Base-by-base conservation (phyloP, 345 rosid species). In the Eucalyptus sideroxylon region DNA sequence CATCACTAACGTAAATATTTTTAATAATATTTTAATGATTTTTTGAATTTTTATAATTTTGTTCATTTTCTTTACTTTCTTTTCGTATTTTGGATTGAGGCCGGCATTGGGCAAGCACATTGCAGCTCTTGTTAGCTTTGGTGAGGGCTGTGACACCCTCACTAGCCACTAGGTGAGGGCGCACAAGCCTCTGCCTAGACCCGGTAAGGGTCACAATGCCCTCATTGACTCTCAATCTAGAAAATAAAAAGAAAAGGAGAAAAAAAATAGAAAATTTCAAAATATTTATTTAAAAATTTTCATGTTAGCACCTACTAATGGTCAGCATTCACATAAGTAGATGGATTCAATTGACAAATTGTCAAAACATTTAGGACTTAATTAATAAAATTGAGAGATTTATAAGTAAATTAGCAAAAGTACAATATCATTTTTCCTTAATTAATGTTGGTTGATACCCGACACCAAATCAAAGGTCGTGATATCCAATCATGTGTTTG, bases 291-390 rank as follows among this genome's bases (percentile, higher is more conserved):
- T 23, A 56, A 56, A 56, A 26, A 56, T 24, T 24, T 24, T 1
- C 13, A 24, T 23, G 30, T 26, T 26, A 24, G 13, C 30, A 0
- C 62, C 14, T 56, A 10, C 13, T 23, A 23, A 53, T 0, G 1
- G 11, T 53, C 2, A 0, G 26, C 11, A 8, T 53, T 53, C 59
- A 53, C 1, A 2, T 53, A 53, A 53, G 26, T 53, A 53, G 59
- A 50, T 53, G 26, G 59, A 53, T 19, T 53, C 4, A 21, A 53
- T 56, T 56, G 62, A 30, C 30, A 56, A 56, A 24, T 56, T 56
- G 9, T 56, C 30, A 56, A 24, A 56, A 56, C 0, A 56, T 56
- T 56, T 56, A 56, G 62, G 14, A 56, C 13, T 24, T 23, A 24
- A 56, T 56, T 56, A 26, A 26, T 26, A 56, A 56, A 56, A 24